phyloP scores from a whole-genome alignment of 208 protist genomes.

The Acanthamoeba divionensis region DNA sequence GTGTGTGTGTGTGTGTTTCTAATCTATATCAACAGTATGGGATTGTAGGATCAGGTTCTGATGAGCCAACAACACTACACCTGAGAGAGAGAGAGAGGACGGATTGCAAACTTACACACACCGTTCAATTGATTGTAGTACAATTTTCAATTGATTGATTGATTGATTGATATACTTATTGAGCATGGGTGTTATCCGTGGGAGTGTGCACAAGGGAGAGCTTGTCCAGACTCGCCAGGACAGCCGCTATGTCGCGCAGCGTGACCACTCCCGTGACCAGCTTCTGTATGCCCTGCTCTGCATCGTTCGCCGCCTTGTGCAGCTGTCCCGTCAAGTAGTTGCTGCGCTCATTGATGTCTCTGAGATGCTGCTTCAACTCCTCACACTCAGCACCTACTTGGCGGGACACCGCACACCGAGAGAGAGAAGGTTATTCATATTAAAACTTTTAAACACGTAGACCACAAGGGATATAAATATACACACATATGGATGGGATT shows the following conservation, averaged over 20 bases:
- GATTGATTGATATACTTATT: too few relatives aligned
- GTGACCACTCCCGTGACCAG: not conserved
- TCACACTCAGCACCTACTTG: not conserved
- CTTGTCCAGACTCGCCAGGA: not conserved
- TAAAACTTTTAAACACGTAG: not conserved
- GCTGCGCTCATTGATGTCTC: conserved; percentile 7
- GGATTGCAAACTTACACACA: too few relatives aligned
- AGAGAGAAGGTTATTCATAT: not conserved
- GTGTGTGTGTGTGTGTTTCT: too few relatives aligned
- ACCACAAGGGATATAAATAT: not conserved
- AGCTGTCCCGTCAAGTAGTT: conserved; percentile 2
- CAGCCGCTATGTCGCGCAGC: conserved; percentile 17
- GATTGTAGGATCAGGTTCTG: too few relatives aligned
- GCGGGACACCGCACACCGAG: not conserved
- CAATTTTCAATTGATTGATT: too few relatives aligned
- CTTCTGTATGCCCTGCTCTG: not conserved
- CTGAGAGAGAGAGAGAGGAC: too few relatives aligned
- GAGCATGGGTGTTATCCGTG: too few relatives aligned
- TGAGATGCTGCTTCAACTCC: not conserved
- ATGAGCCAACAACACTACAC: too few relatives aligned
- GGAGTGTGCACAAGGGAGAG: conserved; percentile 63
- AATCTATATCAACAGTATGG: too few relatives aligned
- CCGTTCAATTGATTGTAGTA: too few relatives aligned
- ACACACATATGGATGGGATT: too few relatives aligned
- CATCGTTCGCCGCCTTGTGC: conserved; percentile 44